Percentiles rank a stretch among this genome's conserved stretches.
Conservation (phyloP, 352 stramenopile species). For the Phytophthora palmivora region DNA sequence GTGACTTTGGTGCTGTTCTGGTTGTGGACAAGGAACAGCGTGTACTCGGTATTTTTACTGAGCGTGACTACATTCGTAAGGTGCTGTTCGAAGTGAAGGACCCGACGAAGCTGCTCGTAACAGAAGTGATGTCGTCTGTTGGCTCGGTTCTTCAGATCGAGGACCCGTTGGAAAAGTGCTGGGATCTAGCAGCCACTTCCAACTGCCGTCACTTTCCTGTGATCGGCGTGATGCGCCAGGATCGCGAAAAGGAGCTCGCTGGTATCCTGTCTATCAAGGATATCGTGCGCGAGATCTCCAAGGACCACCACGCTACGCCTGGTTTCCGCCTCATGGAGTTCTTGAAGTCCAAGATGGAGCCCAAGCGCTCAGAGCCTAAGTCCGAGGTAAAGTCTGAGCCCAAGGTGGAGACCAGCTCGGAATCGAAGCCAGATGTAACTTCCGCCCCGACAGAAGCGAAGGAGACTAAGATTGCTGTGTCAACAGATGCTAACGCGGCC, state of each 20-base stretch:
- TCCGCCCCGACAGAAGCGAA: slow-evolving; percentile 12
- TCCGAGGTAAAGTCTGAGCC: slow-evolving; percentile 23
- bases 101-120: slow-evolving; percentile 55
- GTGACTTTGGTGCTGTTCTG: slow-evolving; percentile 85
- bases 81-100: slow-evolving; percentile 79
- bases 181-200: slow-evolving; percentile 66
- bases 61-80: slow-evolving; percentile 87
- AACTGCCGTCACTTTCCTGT: slow-evolving; percentile 88
- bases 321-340: slow-evolving; percentile 88
- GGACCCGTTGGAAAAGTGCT: slow-evolving; percentile 83
- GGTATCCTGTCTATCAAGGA: slow-evolving; percentile 89
- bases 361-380: slow-evolving; percentile 49
- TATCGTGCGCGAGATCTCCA: slow-evolving; percentile 86
- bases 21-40: slow-evolving; percentile 87
- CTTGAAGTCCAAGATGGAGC: slow-evolving; percentile 81
- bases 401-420: slow-evolving; percentile 15
- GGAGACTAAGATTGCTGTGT: slow-evolving; percentile 15
- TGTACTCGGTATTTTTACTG: slow-evolving; percentile 85
- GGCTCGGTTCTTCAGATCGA: slow-evolving; percentile 74
- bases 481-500: slow-evolving; percentile 1
- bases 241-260: slow-evolving; percentile 82
- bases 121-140: slow-evolving; percentile 69
- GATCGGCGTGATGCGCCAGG: slow-evolving; percentile 74
- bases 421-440: slow-evolving; percentile 24
- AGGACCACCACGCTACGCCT: slow-evolving; percentile 71